A percentile compares a stretch with the other conserved stretches of the same genome.
Conservation (phyloP, 257 asterid genomes). For the Solanum pennellii region DNA sequence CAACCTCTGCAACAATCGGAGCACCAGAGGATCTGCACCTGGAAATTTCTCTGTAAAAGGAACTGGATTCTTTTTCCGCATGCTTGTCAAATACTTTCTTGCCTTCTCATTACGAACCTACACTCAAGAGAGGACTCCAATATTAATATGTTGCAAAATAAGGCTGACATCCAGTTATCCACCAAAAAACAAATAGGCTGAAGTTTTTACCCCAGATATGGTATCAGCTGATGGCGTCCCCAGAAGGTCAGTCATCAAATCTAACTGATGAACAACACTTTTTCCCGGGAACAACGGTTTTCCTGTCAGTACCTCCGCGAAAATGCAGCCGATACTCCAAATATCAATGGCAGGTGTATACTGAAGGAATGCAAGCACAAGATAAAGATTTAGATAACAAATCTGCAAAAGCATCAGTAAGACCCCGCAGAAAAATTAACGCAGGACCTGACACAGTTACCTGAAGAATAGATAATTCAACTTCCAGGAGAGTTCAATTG, state of each 20-base stretch:
- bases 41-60: constrained; percentile 57
- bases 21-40: constrained; percentile 61
- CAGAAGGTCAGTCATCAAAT: constrained; percentile 76
- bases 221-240: constrained; percentile 84
- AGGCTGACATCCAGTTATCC: background rate
- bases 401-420: background rate
- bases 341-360: constrained; percentile 93
- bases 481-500: constrained; percentile 79
- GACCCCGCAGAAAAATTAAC: constrained; percentile 18
- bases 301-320: constrained; percentile 75
- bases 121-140: constrained; percentile 6
- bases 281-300: constrained; percentile 93
- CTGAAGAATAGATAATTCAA: constrained; percentile 71
- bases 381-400: constrained; percentile 12
- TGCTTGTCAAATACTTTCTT: constrained; percentile 64
- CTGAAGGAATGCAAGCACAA: constrained; percentile 30
- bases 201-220: constrained; percentile 48
- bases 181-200: background rate
- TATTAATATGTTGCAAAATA: background rate
- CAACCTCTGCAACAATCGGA: constrained; percentile 54
- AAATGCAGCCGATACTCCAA: constrained; percentile 90
- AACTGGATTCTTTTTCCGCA: constrained; percentile 60
- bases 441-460: constrained; percentile 58
- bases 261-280: constrained; percentile 89
- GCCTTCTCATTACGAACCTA: constrained; percentile 96